A percentile compares a stretch with the other conserved stretches of the same genome.
These are phyloP conservation scores for Pyrenophora graminea DNA, from an alignment of 2,329 filamentous ascomycete genomes.

Conservation along the genomic window DNA sequence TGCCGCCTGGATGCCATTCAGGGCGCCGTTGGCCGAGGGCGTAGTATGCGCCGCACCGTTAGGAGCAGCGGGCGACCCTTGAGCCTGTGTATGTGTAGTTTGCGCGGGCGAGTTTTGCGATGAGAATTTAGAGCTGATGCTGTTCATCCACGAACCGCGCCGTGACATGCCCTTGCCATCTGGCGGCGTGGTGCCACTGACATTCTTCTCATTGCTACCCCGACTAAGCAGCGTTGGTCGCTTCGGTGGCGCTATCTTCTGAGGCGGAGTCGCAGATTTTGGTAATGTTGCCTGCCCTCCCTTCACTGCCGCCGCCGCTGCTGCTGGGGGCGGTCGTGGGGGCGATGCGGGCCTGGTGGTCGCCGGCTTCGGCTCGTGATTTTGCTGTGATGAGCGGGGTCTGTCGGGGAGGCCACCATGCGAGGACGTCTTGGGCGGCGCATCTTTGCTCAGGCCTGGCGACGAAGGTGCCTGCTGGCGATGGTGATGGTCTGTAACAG, in stretches of 20 bases:
- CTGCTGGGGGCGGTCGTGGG: conserved; percentile 26
- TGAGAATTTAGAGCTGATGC: conserved; percentile 89
- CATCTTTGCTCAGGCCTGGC: conserved; percentile 40
- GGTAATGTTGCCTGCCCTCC: too few species aligned
- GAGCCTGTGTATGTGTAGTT: conserved; percentile 40
- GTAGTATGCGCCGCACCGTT: conserved; percentile 57
- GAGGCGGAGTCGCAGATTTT: conserved; percentile 17
- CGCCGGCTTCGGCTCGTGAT: conserved; percentile 17
- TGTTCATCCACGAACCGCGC: conserved; percentile 87
- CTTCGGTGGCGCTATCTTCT: conserved; percentile 35
- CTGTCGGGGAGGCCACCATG: conserved; percentile 35
- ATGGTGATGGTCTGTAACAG: conserved; percentile 41
- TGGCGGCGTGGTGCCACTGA: conserved; percentile 33
- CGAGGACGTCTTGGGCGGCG: conserved; percentile 42
- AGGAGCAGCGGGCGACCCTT: conserved; percentile 45
- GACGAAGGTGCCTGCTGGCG: conserved; percentile 44
- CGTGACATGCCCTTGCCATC: conserved; percentile 49
- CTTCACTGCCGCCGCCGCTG: conserved; percentile 19
- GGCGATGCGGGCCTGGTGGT: conserved; percentile 34
- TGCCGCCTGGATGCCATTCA: conserved; percentile 47
- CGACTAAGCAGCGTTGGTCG: conserved; percentile 52
- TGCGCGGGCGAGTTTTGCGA: conserved; percentile 52
- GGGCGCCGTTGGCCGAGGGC: conserved; percentile 46
- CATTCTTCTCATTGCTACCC: conserved; percentile 45
- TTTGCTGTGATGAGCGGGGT: conserved; percentile 20